Evolutionary conservation across 2,329 filamentous ascomycete species (phyloP).

Genomic region (Fusarium sp.): DNA sequence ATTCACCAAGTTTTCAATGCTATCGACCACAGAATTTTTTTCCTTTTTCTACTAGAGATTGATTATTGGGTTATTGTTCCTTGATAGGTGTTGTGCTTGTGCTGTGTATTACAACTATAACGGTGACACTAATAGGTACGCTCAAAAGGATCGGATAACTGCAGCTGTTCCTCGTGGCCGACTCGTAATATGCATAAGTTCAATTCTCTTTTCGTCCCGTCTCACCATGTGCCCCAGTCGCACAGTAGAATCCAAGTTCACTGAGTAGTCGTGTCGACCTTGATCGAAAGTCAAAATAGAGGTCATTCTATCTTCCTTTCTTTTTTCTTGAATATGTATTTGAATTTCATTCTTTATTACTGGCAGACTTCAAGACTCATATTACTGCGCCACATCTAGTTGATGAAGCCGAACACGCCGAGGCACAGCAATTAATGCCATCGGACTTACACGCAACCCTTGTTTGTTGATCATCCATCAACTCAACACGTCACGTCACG

Average conservation of each 20-base stretch:
- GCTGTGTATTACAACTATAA: neutral
- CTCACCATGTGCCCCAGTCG: constrained; percentile 5
- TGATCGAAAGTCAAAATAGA: neutral
- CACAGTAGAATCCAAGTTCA: neutral
- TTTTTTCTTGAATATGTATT: neutral
- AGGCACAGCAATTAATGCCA: neutral
- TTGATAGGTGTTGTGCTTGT: neutral
- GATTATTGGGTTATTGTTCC: neutral
- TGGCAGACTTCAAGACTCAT: neutral
- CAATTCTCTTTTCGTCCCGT: constrained; percentile 16
- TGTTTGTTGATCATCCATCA: constrained; percentile 26
- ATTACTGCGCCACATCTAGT: neutral
- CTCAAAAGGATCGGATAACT: constrained; percentile 1
- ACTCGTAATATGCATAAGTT: constrained; percentile 14
- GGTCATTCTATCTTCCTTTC: neutral
- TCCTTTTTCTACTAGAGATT: neutral
- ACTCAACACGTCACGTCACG: constrained; percentile 18
- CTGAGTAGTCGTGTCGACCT: neutral
- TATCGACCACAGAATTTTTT: too few species aligned
- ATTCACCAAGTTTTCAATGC: neutral
- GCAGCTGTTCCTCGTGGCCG: constrained; percentile 18
- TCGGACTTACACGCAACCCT: constrained; percentile 20
- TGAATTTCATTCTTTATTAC: neutral
- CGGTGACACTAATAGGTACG: neutral
- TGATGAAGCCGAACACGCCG: neutral